These are phyloP conservation scores for Babesia divergens DNA, from an alignment of 169 alveolate genomes.

Conservation along the genomic window DNA sequence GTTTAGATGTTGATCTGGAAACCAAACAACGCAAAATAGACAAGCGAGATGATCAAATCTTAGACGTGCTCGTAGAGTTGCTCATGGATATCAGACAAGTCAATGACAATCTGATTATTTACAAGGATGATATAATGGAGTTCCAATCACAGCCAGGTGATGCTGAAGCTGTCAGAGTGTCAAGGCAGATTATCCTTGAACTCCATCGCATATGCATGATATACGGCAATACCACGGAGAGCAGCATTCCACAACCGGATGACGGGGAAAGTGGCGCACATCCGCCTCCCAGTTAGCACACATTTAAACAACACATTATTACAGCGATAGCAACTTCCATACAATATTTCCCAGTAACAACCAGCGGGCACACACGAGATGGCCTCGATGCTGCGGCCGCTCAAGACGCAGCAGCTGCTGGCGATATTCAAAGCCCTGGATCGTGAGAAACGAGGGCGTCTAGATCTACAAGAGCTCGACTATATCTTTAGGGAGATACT, in stretches of 20 bases:
- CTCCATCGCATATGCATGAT: not conserved
- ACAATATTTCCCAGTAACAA: too few relatives aligned
- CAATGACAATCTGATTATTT: not conserved
- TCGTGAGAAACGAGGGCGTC: constrained; percentile 23
- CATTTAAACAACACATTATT: not conserved
- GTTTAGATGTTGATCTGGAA: too few relatives aligned
- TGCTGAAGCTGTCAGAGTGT: not conserved
- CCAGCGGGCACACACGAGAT: too few relatives aligned
- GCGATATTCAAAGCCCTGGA: constrained; percentile 43
- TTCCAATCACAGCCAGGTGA: not conserved
- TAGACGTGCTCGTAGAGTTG: not conserved
- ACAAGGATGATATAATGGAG: not conserved
- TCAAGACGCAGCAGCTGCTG: constrained; percentile 46
- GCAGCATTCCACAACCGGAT: too few relatives aligned
- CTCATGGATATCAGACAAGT: not conserved
- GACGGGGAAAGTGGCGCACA: not conserved
- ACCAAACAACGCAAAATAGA: too few relatives aligned
- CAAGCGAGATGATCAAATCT: not conserved
- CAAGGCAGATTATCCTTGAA: not conserved
- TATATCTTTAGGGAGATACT: constrained; percentile 16
- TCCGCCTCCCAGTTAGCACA: not conserved
- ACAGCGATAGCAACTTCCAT: not conserved
- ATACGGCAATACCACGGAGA: not conserved
- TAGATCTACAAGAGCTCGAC: constrained; percentile 16
- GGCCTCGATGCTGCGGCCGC: constrained; percentile 29